phyloP scores from a whole-genome alignment of 345 rosid species.

The Eucalyptus coolabah region DNA sequence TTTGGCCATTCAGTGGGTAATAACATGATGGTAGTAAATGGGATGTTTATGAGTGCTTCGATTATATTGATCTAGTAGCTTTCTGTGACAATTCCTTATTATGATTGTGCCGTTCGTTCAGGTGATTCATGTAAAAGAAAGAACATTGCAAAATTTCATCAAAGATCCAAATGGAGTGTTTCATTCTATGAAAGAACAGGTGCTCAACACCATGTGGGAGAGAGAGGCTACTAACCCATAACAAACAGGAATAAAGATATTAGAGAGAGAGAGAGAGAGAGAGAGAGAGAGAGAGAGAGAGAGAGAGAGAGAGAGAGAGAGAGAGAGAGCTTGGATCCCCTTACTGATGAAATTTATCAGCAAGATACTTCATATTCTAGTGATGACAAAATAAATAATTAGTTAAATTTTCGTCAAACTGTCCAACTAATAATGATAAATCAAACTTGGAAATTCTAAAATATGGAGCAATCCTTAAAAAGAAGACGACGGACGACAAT shows the following conservation, averaged over 20 bases:
- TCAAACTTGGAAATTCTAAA: background rate
- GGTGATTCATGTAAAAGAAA: too few species aligned
- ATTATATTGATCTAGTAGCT: background rate
- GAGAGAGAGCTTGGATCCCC: background rate
- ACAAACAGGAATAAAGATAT: background rate
- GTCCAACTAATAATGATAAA: background rate
- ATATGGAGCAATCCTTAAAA: background rate
- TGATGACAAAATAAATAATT: background rate
- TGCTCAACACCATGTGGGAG: too few species aligned
- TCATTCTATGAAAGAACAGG: too few species aligned
- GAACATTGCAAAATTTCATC: too few species aligned
- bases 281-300: background rate
- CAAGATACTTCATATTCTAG: background rate
- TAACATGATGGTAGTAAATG: background rate
- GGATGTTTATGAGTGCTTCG: background rate
- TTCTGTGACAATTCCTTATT: too few species aligned
- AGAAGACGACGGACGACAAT: rapidly evolving
- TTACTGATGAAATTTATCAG: background rate
- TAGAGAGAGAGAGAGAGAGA: background rate
- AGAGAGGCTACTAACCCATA: background rate
- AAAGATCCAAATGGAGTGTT: too few species aligned
- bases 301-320: too few species aligned
- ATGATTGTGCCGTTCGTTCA: too few species aligned
- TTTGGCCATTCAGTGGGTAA: background rate
- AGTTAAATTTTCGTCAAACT: background rate